Evolutionary conservation across 208 protist species (phyloP).

Genomic region (Leishmania guyanensis): DNA sequence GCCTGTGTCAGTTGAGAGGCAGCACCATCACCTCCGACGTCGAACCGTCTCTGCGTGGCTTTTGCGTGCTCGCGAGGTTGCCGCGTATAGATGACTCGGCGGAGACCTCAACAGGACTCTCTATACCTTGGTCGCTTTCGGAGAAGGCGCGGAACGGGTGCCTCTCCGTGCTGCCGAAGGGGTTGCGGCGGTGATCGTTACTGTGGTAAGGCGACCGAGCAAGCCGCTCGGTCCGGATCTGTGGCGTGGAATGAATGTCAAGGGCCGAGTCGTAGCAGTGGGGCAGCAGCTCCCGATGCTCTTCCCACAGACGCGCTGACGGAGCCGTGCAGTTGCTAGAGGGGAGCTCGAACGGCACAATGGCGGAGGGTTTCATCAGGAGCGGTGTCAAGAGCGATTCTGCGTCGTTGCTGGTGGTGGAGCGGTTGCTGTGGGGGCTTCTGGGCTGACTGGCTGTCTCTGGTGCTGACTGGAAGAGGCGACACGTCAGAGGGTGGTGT

Average conservation of each 20-base stretch:
- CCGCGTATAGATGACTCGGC: not conserved
- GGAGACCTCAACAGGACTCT: not conserved
- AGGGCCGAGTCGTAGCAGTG: slow-evolving; percentile 1
- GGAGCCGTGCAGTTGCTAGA: slow-evolving; percentile 26
- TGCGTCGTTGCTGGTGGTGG: not conserved
- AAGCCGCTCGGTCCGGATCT: slow-evolving; percentile 2
- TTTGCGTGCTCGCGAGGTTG: slow-evolving; percentile 8
- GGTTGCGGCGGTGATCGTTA: not conserved
- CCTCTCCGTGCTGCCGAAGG: not conserved
- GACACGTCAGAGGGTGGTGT: slow-evolving; percentile 40
- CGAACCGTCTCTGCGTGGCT: not conserved
- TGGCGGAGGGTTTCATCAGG: slow-evolving; percentile 11
- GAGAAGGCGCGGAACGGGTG: not conserved
- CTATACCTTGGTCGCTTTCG: not conserved
- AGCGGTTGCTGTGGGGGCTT: not conserved
- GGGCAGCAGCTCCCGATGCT: slow-evolving; percentile 21
- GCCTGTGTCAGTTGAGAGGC: not conserved
- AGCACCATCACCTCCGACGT: slow-evolving; percentile 27
- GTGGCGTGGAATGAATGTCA: slow-evolving; percentile 6
- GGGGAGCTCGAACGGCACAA: slow-evolving; percentile 29
- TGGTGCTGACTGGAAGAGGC: slow-evolving; percentile 7
- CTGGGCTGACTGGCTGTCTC: not conserved
- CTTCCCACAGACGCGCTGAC: slow-evolving; percentile 28
- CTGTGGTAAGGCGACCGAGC: not conserved
- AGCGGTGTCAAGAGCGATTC: not conserved